Base-by-base conservation (phyloP, 768 basidiomycete genomes). In the Rhodotorula diobovata region DNA sequence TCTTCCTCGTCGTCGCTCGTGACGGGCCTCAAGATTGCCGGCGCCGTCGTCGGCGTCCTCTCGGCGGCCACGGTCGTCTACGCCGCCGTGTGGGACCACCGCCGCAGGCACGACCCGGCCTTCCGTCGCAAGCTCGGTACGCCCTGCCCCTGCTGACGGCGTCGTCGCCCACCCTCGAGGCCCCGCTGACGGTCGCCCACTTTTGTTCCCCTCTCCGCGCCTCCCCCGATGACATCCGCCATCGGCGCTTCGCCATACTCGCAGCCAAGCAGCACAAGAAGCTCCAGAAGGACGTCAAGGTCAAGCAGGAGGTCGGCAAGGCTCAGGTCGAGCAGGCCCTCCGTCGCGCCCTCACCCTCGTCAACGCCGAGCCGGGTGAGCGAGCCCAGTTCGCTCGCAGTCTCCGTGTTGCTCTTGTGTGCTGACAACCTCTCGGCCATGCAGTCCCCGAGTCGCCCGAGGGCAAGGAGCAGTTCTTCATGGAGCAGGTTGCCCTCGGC, bases 221-320 rank as follows among this genome's bases (percentile, higher is more conserved):
- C 41, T 43, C 41, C 41, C 8, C 41, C 41, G 41, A 43, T 43
- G 41, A 43, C 41, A 43, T 18, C 41, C 41, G 12, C 14, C 14
- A 43, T 53, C 51, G 51, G 25, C 48, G 28, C 48, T 5, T 54
- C 30, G n/a, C 37, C 4, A 46, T 23, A 3, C 58, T 51, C 59
- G 35, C 80, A 97, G 93, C 88, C 79, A 93, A 90, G 82, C 90
- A 99, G 79, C 90, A 93, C 82, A 94, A 95, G 83, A 89, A 89
- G 81, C 84, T 90, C 66, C 84, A 87, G 71, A 90, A 90, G 81
- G 85, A 85, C 35, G 82, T 85, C 12, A 76, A 85, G 72, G 84
- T 78, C 83, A 73, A 77, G 48, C 77, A 79, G 68, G 78, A 78
- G 75, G 73, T 70, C 48, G 78, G 71, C 39, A 79, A 73, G 67